Base-by-base conservation (phyloP, 768 basidiomycete genomes). In the Mycena metata region DNA sequence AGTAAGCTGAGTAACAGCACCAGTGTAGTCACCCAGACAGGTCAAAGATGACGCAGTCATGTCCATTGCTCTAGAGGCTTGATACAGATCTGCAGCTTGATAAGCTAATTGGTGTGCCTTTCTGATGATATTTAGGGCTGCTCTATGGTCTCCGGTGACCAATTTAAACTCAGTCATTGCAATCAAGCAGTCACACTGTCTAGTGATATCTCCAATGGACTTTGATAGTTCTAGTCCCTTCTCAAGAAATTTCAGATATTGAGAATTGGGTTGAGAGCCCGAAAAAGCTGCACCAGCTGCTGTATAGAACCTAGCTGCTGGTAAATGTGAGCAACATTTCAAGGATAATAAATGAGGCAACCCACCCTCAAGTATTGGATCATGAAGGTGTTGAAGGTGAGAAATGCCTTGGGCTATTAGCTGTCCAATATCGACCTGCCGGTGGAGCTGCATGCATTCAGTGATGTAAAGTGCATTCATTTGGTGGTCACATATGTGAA, bases 321-420 rank as follows among this genome's bases (percentile, higher is more conserved):
- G 21, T 16, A 36, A 0, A 3, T 24, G 17, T 33, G 15, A 10
- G 30, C n/a, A 30, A 24, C 26, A 49, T 10, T 13, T 7, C 15
- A 36, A 9, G 12, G 35, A 58, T 11, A 35, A 1, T 19, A 35
- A 2, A 11, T 16, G 4, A 13, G 8, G 3, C 4, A 43, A 47
- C 59, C 36, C 23, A 60, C 59, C 1, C 35, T 60, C 35, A 19
- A 59, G 58, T 6, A n/a, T 15, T 2, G 45, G 58, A 47, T 59
- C 45, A 7, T 26, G 33, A 19, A 59, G 13, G 21, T 39, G 21
- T 7, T 24, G 13, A 5, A 35, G 36, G 21, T 60, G 46, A 24
- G 16, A 23, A 24, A 60, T 49, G 5, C 17, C 59, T n/a, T 39
- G 13, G 15, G 30, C n/a, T 21, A 58, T 35, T 35, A 60, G 11